Percentiles rank a stretch among this genome's conserved stretches.
Evolutionary conservation across 2,329 filamentous ascomycete species (phyloP).

Genomic region (Colletotrichum sp.): DNA sequence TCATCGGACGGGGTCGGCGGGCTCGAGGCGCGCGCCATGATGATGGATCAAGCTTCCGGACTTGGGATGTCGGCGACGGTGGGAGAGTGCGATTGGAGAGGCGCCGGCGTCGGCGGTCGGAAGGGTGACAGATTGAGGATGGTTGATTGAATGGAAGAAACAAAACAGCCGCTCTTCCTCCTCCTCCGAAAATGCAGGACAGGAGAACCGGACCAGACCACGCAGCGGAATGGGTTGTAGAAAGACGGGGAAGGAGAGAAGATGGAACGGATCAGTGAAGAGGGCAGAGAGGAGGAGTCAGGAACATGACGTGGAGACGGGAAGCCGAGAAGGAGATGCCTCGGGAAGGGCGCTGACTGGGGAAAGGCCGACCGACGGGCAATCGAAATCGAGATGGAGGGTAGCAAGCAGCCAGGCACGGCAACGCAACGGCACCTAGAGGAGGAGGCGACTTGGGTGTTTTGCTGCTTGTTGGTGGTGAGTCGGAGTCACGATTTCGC

Average conservation of each 20-base stretch:
- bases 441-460: neutral
- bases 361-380: neutral
- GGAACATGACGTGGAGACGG: neutral
- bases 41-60: neutral
- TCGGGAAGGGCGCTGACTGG: neutral
- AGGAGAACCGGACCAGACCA: neutral
- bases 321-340: neutral
- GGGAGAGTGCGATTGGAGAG: neutral
- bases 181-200: neutral
- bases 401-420: neutral
- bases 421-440: neutral
- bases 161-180: neutral
- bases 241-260: neutral
- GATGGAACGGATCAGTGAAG: neutral
- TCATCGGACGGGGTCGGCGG: neutral
- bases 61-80: neutral
- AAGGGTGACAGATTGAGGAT: neutral
- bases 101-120: neutral
- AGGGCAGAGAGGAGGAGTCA: neutral
- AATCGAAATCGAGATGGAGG: neutral
- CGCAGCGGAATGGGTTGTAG: neutral
- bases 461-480: neutral
- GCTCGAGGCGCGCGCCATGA: conserved; percentile 16
- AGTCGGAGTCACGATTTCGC: conserved; percentile 16
- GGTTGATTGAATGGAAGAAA: neutral